These are phyloP conservation scores for Chenopodium formosanum DNA, from an alignment of 148 eudicot species.

Conservation along the genomic window DNA sequence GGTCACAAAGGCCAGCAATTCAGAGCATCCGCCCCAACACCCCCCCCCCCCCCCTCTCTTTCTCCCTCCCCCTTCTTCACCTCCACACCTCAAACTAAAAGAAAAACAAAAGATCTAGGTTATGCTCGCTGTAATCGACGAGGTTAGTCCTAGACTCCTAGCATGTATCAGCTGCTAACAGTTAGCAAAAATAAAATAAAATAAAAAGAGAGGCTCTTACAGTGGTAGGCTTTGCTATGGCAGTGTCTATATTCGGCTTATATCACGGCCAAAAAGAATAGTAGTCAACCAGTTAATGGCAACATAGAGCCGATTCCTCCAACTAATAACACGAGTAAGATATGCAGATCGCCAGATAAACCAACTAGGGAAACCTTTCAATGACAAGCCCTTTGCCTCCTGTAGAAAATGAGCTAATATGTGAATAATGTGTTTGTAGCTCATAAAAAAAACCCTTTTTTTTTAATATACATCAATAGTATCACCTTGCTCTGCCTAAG, in stretches of 20 bases:
- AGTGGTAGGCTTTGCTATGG: neutral
- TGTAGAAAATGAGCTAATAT: constrained; percentile 18
- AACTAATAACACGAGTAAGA: constrained; percentile 89
- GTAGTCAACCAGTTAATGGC: constrained; percentile 93
- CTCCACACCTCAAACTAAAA: too few relatives aligned
- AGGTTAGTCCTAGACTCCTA: neutral
- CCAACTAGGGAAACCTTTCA: constrained; percentile 89
- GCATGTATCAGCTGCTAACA: neutral
- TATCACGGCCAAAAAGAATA: constrained; percentile 88
- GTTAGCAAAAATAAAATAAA: too few relatives aligned
- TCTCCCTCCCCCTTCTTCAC: too few relatives aligned
- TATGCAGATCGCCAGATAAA: constrained; percentile 95
- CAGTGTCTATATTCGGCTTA: constrained; percentile 57
- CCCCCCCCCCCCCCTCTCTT: too few relatives aligned
- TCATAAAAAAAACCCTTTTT: neutral
- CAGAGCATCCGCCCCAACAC: too few relatives aligned
- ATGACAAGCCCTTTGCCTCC: constrained; percentile 80
- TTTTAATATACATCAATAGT: neutral
- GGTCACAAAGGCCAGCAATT: too few relatives aligned
- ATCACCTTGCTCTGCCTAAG: constrained; percentile 91
- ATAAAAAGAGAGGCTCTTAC: constrained; percentile 6
- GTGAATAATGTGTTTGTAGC: constrained; percentile 3
- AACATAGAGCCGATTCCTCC: constrained; percentile 96
- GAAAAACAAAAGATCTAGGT: too few relatives aligned
- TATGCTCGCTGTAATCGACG: neutral